phyloP scores from a whole-genome alignment of 2,329 filamentous ascomycete species.

The Pseudocercospora fijiensis region DNA sequence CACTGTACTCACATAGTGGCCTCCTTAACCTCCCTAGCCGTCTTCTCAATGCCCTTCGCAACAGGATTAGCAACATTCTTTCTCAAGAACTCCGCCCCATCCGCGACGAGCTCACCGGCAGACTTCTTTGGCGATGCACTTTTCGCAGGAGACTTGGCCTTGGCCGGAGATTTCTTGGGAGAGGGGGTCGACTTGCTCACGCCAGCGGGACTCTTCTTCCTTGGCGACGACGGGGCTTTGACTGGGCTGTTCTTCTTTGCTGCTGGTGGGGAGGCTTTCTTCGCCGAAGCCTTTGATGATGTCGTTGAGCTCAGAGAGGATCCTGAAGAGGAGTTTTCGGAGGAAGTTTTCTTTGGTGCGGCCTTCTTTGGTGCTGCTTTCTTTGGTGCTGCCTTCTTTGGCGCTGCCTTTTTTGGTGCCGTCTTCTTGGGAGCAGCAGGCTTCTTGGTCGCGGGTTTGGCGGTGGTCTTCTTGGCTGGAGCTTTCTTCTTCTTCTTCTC shows the following conservation, averaged over 20 bases:
- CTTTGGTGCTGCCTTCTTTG: background rate
- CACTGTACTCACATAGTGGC: background rate
- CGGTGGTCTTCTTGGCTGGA: background rate
- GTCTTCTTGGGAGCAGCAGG: background rate
- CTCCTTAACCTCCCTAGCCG: background rate
- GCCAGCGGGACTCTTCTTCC: background rate
- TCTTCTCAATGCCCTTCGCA: background rate
- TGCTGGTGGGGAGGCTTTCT: background rate
- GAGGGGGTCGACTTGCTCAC: background rate
- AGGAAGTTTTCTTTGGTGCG: background rate
- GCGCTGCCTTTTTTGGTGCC: background rate
- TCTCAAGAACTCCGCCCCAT: background rate
- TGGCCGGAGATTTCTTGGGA: background rate
- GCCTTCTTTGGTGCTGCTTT: background rate
- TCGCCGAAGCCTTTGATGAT: too few relatives aligned
- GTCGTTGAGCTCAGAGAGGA: too few relatives aligned
- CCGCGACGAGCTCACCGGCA: background rate
- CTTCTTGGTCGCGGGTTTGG: background rate
- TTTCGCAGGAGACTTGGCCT: background rate
- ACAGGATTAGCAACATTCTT: background rate
- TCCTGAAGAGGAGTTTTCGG: background rate
- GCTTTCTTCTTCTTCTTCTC: background rate
- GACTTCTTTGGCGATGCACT: background rate
- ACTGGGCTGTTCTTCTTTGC: background rate
- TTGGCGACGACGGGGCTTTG: background rate